These are phyloP conservation scores for Ustilago loliicola DNA, from an alignment of 1,284 basidiomycete species.

Conservation along the genomic window DNA sequence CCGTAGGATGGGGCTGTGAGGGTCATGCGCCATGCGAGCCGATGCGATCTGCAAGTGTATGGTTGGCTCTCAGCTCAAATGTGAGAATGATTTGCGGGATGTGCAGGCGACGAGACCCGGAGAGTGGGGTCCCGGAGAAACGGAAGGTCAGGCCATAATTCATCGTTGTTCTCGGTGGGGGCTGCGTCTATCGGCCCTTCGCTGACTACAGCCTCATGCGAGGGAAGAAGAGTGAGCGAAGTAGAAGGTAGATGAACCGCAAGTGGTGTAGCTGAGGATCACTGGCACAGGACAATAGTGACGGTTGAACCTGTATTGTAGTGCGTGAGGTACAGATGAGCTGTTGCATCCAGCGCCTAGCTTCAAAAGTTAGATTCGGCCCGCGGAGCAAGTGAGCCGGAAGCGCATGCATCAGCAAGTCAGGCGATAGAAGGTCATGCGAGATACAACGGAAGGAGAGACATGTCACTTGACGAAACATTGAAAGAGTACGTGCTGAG, in stretches of 20 bases:
- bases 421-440: not conserved
- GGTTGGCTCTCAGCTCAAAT: conserved; percentile 1
- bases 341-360: conserved; percentile 35
- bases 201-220: not conserved
- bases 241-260: not conserved
- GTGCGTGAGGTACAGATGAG: conserved; percentile 18
- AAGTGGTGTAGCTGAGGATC: not conserved
- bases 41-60: conserved; percentile 11
- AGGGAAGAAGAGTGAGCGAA: not conserved
- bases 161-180: not conserved
- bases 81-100: not conserved
- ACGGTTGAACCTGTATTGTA: not conserved
- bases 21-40: conserved; percentile 24
- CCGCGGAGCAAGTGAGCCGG: not conserved
- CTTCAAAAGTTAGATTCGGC: not conserved
- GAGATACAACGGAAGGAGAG: conserved; percentile 3
- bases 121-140: not conserved
- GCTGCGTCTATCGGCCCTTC: not conserved
- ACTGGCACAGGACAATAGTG: not conserved
- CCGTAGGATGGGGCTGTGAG: not conserved
- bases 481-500: no score
- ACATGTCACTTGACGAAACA: not conserved
- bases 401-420: not conserved
- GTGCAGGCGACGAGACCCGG: not conserved
- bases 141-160: not conserved